phyloP scores from a whole-genome alignment of 225 moss, liverwort and hornwort species.

The Marchantia paleacea region DNA sequence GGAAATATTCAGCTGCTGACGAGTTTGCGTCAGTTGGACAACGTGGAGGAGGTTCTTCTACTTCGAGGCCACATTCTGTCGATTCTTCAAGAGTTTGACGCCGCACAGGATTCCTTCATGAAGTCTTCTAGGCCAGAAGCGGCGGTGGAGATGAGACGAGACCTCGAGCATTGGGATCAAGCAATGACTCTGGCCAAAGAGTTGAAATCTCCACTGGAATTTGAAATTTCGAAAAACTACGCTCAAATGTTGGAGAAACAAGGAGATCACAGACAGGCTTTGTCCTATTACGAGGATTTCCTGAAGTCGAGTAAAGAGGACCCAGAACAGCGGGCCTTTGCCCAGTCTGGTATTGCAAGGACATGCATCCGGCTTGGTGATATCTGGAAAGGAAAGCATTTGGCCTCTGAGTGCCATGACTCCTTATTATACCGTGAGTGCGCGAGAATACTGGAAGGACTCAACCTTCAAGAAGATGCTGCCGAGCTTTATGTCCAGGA shows the following conservation, averaged over 20 bases:
- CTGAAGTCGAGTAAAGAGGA: constrained; percentile 25
- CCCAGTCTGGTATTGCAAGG: constrained; percentile 50
- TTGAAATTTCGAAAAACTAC: constrained; percentile 44
- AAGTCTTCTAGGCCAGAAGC: constrained; percentile 40
- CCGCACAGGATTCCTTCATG: constrained; percentile 54
- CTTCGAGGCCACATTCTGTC: constrained; percentile 44
- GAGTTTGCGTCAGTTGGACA: constrained; percentile 47
- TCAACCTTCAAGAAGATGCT: constrained; percentile 53
- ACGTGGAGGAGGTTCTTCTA: constrained; percentile 58
- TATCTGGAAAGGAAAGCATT: constrained; percentile 58
- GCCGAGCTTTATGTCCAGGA: constrained; percentile 53
- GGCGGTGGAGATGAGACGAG: constrained; percentile 48
- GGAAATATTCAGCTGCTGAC: constrained; percentile 37
- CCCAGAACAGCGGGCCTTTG: constrained; percentile 24
- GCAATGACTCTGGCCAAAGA: constrained; percentile 39
- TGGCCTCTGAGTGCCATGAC: constrained; percentile 37
- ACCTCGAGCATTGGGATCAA: constrained; percentile 80
- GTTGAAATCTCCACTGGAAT: constrained; percentile 29
- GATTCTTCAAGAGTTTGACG: constrained; percentile 44
- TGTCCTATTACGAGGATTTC: constrained; percentile 50
- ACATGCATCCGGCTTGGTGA: constrained; percentile 52
- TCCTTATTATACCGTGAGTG: constrained; percentile 40
- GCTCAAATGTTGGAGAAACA: constrained; percentile 54
- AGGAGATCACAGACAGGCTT: constrained; percentile 57
- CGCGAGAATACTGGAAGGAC: constrained; percentile 41